phyloP scores from a whole-genome alignment of 1,139 yeast species.

The Diutina ranongensis region DNA sequence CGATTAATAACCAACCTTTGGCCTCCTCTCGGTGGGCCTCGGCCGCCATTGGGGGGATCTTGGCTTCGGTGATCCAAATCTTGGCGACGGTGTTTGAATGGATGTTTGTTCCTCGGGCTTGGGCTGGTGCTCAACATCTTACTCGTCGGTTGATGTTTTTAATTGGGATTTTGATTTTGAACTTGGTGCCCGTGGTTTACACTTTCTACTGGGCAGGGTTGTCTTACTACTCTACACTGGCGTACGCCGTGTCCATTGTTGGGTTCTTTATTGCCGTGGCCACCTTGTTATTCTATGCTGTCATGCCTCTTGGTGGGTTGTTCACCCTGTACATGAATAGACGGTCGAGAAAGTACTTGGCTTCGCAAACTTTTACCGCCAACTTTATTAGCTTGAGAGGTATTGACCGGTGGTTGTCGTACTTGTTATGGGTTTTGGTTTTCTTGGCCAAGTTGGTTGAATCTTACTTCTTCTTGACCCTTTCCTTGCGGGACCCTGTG shows the following conservation, averaged over 20 bases:
- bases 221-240: conserved; percentile 57
- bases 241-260: conserved; percentile 74
- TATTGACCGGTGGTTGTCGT: conserved; percentile 93
- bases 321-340: conserved; percentile 89
- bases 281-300: conserved; percentile 74
- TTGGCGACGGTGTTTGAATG: conserved; percentile 87
- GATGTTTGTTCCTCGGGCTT: conserved; percentile 92
- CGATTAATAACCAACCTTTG: conserved; percentile 72
- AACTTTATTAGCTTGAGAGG: conserved; percentile 74
- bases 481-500: conserved; percentile 90
- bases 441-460: conserved; percentile 82
- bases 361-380: conserved; percentile 95
- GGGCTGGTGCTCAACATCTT: conserved; percentile 99
- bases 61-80: conserved; percentile 74
- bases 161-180: conserved; percentile 50
- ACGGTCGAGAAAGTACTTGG: conserved; percentile 79
- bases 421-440: conserved; percentile 79
- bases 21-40: conserved; percentile 90
- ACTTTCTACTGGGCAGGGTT: conserved; percentile 77
- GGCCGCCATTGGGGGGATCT: conserved; percentile 83
- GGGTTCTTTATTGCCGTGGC: conserved; percentile 82
- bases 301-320: conserved; percentile 96
- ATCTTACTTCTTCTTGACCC: conserved; percentile 86
- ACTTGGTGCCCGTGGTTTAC: conserved; percentile 80
- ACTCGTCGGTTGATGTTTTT: conserved; percentile 77